Evolutionary conservation across 495 filamentous ascomycete genomes (phyloP), one percentile per base, ranked within the genome.

Genomic region (Amphirosellinia nigrospora): DNA sequence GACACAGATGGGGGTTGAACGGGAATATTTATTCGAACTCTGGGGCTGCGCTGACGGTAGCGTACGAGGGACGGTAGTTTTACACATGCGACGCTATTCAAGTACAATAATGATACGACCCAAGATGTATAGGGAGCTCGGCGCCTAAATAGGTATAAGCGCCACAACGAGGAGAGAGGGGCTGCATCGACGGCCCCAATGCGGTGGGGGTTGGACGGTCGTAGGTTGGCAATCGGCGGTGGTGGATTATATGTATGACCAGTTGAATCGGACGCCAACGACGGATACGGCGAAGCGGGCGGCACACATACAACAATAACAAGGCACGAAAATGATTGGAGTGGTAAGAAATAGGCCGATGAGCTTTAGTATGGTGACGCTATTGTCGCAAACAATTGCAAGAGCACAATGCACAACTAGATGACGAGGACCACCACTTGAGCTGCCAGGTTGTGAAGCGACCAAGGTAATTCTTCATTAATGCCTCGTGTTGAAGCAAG

Each of bases 321-420:
- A 50, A 26, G 8, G 43, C 19, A 64, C 41, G 30, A 41, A 13
- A 62, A 53, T 5, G 50, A 26, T 7, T 10, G 38, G 26, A 62
- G 45, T 62, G 19, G 59, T 62, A 62, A 62, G 59, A 64, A 64
- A 16, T 9, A 34, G 13, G 19, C 61, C 36, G 36, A 28, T 41
- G 43, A 23, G 36, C 36, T 48, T 4, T 64, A 10, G 21, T 45
- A 3, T 30, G 48, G 61, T 9, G 41, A 21, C 30, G 9, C 16
- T 3, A 43, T 64, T 41, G 61, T 62, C 21, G 59, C 61, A 48
- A 64, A 34, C 26, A 30, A 48, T 48, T 28, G 41, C 26, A 34
- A 48, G 11, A 48, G 41, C 41, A 34, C 41, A 48, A 48, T 48
- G 45, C 43, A 16, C 34, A 7, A 62, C 61, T 15, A 45, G 59